These are phyloP conservation scores for Leishmania lainsoni DNA, from an alignment of 208 protist genomes.

Conservation along the genomic window DNA sequence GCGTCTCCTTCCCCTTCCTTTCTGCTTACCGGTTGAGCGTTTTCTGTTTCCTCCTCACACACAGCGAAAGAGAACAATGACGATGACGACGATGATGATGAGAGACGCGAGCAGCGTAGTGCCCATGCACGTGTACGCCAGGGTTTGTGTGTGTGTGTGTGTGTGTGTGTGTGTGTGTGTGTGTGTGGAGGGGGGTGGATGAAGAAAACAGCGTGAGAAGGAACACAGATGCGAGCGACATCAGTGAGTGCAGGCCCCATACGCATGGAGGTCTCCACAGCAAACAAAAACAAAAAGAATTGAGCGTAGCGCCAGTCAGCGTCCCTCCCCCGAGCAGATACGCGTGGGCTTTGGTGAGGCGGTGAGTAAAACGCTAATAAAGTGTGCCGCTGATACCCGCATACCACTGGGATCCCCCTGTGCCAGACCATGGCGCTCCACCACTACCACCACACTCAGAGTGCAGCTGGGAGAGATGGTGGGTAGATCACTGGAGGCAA, in stretches of 20 bases:
- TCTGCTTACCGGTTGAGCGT: not conserved
- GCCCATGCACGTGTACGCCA: constrained; percentile 1
- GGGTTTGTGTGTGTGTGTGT: constrained; percentile 12
- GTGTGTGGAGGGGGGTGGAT: not conserved
- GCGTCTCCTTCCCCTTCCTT: not conserved
- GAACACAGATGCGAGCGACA: not conserved
- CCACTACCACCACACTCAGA: not conserved
- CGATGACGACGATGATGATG: not conserved
- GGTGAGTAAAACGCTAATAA: not conserved
- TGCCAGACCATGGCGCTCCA: not conserved
- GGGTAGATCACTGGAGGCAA: not conserved
- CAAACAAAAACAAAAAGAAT: not conserved
- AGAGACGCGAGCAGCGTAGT: not conserved
- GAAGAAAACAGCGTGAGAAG: not conserved
- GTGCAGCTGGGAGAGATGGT: not conserved
- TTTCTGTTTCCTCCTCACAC: not conserved
- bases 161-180: constrained; percentile 18
- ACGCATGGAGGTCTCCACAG: not conserved
- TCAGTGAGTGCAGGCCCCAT: not conserved
- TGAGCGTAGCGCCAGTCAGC: not conserved
- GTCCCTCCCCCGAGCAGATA: not conserved
- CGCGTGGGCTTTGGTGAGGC: not conserved
- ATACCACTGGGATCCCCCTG: not conserved
- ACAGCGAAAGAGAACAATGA: not conserved
- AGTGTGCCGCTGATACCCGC: not conserved